Percentiles rank a stretch among this genome's conserved stretches.
phyloP scores from a whole-genome alignment of 176 grass and related monocot species.

The Cenchrus purpureus region DNA sequence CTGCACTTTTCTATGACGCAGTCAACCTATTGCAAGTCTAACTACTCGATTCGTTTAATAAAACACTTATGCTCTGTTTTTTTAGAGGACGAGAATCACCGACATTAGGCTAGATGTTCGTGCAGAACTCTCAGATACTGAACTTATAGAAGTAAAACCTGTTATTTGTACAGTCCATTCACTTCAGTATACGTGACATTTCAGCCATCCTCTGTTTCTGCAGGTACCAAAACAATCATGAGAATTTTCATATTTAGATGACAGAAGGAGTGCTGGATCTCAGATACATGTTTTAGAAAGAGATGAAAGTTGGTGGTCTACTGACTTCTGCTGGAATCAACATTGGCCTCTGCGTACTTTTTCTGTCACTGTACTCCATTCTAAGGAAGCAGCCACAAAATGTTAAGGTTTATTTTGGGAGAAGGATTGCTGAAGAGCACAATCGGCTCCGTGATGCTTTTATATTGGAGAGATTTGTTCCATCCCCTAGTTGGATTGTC shows the following conservation, averaged over 20 bases:
- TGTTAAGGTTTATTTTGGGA: conserved; percentile 90
- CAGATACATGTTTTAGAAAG: conserved; percentile 41
- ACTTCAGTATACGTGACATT: conserved; percentile 20
- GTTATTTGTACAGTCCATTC: neutral
- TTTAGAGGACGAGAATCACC: neutral
- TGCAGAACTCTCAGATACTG: conserved; percentile 9
- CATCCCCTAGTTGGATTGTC: conserved; percentile 80
- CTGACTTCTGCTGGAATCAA: conserved; percentile 94
- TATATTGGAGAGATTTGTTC: conserved; percentile 87
- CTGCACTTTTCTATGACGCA: conserved; percentile 20
- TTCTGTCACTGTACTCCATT: conserved; percentile 81
- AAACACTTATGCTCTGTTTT: conserved; percentile 15
- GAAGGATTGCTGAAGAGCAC: conserved; percentile 71
- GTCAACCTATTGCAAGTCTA: conserved; percentile 22
- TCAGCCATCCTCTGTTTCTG: conserved; percentile 25
- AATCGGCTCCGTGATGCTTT: conserved; percentile 61
- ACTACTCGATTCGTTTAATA: conserved; percentile 10
- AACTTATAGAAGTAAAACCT: neutral
- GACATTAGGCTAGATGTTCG: neutral
- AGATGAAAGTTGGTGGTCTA: conserved; percentile 80
- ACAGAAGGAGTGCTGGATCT: conserved; percentile 27
- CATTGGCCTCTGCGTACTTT: conserved; percentile 72
- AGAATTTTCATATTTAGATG: conserved; percentile 37
- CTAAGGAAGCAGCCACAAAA: conserved; percentile 88
- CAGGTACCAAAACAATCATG: conserved; percentile 1